phyloP scores from a whole-genome alignment of 805 yeast species.

The Candida multigemmis region DNA sequence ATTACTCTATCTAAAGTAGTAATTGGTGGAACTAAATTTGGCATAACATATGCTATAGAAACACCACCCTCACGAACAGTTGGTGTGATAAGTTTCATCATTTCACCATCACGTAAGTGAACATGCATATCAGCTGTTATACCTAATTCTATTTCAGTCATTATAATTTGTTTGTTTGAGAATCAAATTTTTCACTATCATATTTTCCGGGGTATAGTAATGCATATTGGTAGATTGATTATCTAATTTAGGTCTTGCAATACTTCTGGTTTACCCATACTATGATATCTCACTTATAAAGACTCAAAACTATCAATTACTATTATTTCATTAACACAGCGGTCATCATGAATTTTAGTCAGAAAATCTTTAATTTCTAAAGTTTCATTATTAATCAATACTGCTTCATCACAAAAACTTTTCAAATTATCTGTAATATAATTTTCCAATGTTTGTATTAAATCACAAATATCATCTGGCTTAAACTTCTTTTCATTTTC shows the following conservation, averaged over 20 bases:
- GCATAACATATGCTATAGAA: constrained; percentile 91
- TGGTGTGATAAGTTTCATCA: constrained; percentile 90
- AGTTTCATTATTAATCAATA: background rate
- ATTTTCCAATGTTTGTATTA: no score
- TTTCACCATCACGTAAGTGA: constrained; percentile 86
- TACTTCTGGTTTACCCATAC: no score
- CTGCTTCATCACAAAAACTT: background rate
- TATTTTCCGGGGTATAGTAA: no score
- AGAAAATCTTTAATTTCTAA: background rate
- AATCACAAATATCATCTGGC: no score
- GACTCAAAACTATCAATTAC: no score
- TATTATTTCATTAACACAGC: background rate
- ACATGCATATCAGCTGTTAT: constrained; percentile 90
- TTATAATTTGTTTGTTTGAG: no score
- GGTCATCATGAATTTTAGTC: background rate
- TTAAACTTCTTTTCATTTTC: background rate
- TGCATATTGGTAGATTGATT: no score
- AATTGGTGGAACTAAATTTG: constrained; percentile 89
- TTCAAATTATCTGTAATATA: background rate
- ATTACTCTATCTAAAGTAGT: constrained; percentile 66
- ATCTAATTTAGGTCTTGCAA: no score
- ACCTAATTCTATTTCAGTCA: constrained; percentile 44
- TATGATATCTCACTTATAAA: no score
- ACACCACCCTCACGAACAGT: constrained; percentile 86
- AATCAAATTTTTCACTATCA: no score